Percentiles rank a stretch among this genome's conserved stretches.
Conservation (phyloP, 78 protist genomes). For the slime mould (Dictyostelium discoideum) region DNA sequence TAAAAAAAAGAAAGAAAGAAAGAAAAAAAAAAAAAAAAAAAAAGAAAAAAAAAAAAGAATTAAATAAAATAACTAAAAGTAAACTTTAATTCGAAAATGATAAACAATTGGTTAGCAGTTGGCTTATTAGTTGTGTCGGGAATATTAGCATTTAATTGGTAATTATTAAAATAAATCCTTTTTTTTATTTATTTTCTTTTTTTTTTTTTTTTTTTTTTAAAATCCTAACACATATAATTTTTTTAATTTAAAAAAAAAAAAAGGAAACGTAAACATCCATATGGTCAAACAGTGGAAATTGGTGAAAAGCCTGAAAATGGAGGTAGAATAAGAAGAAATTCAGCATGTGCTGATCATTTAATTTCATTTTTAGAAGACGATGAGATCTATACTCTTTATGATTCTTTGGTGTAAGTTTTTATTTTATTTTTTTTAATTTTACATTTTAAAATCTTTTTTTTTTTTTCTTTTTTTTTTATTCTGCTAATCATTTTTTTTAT, state of each 20-base stretch:
- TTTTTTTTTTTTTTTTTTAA: no score
- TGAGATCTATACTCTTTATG: conserved; percentile 58
- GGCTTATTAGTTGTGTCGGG: conserved; percentile 24
- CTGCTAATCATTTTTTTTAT: no score
- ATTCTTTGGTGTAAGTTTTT: conserved; percentile 40
- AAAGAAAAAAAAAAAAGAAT: not conserved
- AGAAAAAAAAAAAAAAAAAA: not conserved
- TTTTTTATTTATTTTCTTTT: no score
- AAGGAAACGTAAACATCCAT: conserved; percentile 45
- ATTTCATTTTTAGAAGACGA: conserved; percentile 47
- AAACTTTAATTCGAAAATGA: no score
- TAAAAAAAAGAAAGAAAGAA: not conserved
- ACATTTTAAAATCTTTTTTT: no score
- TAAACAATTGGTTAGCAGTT: conserved; percentile 45
- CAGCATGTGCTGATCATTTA: conserved; percentile 12
- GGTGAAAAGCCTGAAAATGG: conserved; percentile 23
- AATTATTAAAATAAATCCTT: no score
- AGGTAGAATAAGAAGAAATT: conserved; percentile 57
- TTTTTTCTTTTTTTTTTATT: no score
- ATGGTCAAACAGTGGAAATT: conserved; percentile 24
- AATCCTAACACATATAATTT: no score
- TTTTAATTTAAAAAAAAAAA: no score
- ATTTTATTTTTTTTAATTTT: no score
- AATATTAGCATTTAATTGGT: not conserved
- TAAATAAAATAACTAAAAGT: not conserved